Evolutionary conservation across 306 rosid genomes (phyloP), one percentile per base, ranked within the genome.

Genomic region (Vachellia collinsii): DNA sequence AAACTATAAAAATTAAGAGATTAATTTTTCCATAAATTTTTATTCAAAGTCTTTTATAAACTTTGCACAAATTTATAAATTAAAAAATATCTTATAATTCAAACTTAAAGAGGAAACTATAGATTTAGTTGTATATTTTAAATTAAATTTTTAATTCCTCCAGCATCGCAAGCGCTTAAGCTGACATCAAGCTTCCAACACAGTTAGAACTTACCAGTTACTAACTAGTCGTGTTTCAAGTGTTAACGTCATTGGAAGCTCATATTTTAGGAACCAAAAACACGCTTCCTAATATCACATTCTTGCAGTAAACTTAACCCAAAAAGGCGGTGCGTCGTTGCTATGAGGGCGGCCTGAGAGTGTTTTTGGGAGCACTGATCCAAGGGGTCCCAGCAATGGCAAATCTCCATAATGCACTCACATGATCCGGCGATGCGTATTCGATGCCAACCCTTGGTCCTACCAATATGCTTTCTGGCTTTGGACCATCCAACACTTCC

Each of bases 401-500:
- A 84, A 93, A 95, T 89, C 99, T 90, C 99, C 99, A 95, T 72
- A 86, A 75, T 5, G 97, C 99, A 29, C 85, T 82, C 25, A 88
- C 94, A 80, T 95, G 96, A 85, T 89, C 97, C 4, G 99, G 93
- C 54, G 38, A 82, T 58, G 98, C 99, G 19, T 90, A 88, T 20
- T 95, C 89, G 44, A 93, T 93, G 22, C 99, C 97, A 6, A 95
- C 97, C 64, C 99, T 92, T 19, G 98, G 99, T 71, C 99, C 98
- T 20, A 90, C 81, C 86, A 95, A 79, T 17, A 93, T 88, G 79
- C 78, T 89, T 79, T 87, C 92, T 0, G 97, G 98, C 85, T 85
- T 82, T 8, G 97, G 97, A 80, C 94, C 95, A 75, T 95, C 94
- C 7, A 95, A 88, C 79, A 95, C 86, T 80, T 93, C 98, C 75